Evolutionary conservation across 495 filamentous ascomycete genomes (phyloP).

Genomic region (Podospora comata): DNA sequence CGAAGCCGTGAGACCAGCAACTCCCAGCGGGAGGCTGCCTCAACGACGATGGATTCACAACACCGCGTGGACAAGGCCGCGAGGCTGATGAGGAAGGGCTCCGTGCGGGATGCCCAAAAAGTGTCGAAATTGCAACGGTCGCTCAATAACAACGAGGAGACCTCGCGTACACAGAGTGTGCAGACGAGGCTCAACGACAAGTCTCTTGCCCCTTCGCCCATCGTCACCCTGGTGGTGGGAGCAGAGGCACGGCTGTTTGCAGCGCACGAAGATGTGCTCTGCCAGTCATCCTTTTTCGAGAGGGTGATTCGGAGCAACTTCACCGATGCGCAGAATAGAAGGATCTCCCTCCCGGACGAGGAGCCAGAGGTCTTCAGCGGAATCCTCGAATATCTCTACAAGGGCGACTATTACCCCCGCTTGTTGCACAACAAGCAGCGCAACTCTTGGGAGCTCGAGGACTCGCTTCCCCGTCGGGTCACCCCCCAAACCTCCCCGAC

Average conservation of each 20-base stretch:
- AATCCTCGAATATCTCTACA: constrained; percentile 90
- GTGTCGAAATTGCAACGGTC: constrained; percentile 66
- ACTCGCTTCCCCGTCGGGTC: constrained; percentile 40
- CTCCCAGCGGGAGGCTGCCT: constrained; percentile 34
- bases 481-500: constrained; percentile 36
- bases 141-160: constrained; percentile 36
- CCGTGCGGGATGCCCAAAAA: constrained; percentile 67
- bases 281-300: constrained; percentile 77
- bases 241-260: constrained; percentile 82
- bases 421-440: constrained; percentile 65
- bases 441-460: constrained; percentile 72
- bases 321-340: constrained; percentile 59
- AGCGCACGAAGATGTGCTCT: constrained; percentile 83
- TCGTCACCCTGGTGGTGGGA: constrained; percentile 80
- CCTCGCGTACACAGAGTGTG: constrained; percentile 24
- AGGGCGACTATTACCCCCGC: constrained; percentile 86
- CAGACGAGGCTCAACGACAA: constrained; percentile 50
- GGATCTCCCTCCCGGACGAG: constrained; percentile 77
- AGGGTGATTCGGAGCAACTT: constrained; percentile 58
- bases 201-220: constrained; percentile 58
- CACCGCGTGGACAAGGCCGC: constrained; percentile 74
- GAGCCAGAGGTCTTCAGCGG: constrained; percentile 86
- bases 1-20: constrained; percentile 51
- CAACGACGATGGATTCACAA: constrained; percentile 37
- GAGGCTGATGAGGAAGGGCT: constrained; percentile 65